A percentile compares a stretch with the other conserved stretches of the same genome.
phyloP scores from a whole-genome alignment of 2,329 filamentous ascomycete species.

The Aspergillus hiratsukae region DNA sequence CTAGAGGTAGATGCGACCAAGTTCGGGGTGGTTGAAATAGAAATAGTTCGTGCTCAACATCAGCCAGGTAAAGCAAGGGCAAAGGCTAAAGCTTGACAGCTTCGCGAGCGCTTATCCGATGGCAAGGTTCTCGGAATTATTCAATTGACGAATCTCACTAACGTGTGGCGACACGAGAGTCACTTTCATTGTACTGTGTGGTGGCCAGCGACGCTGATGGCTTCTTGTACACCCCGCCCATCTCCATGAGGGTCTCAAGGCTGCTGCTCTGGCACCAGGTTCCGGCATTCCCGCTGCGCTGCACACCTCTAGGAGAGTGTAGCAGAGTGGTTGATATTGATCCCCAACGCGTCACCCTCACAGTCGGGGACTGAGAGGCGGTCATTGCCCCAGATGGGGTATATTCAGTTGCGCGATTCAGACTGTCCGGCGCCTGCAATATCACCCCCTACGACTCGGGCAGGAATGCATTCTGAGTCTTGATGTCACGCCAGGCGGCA shows the following conservation, averaged over 20 bases:
- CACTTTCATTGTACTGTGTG: background rate
- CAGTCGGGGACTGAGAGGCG: slow-evolving; percentile 43
- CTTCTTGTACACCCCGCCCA: slow-evolving; percentile 46
- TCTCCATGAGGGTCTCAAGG: slow-evolving; percentile 51
- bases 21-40: slow-evolving; percentile 36
- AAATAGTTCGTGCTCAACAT: slow-evolving; percentile 17
- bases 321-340: slow-evolving; percentile 45
- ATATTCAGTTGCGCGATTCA: slow-evolving; percentile 28
- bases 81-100: slow-evolving; percentile 12
- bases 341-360: slow-evolving; percentile 37
- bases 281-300: slow-evolving; percentile 40
- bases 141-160: slow-evolving; percentile 15
- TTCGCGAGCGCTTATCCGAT: slow-evolving; percentile 36
- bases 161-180: slow-evolving; percentile 29
- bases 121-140: slow-evolving; percentile 33
- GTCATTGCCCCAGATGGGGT: slow-evolving; percentile 55
- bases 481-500: slow-evolving; percentile 46
- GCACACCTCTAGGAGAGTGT: slow-evolving; percentile 40
- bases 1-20: slow-evolving; percentile 41
- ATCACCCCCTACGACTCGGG: slow-evolving; percentile 45
- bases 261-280: slow-evolving; percentile 38
- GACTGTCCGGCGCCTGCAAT: slow-evolving; percentile 22
- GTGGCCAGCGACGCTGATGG: slow-evolving; percentile 31
- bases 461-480: slow-evolving; percentile 56
- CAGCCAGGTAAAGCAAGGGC: background rate